Evolutionary conservation across 352 stramenopile genomes (phyloP), one percentile per base, ranked within the genome.

Genomic region (Pythium aquatile): DNA sequence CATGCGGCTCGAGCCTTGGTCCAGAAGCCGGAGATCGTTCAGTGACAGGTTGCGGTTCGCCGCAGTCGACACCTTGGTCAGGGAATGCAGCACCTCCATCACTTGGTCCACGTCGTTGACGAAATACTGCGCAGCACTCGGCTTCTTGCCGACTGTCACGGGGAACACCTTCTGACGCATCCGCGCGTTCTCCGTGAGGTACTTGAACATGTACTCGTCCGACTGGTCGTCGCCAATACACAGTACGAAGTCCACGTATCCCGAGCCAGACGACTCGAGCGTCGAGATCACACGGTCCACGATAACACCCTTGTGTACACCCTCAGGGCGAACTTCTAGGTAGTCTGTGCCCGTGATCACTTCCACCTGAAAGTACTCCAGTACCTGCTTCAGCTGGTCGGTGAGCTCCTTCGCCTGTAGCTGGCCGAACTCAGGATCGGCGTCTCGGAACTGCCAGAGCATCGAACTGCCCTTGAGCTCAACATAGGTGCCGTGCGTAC

Each of bases 401-500:
- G 99, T 96, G 42, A 99, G 75, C 73, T 98, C 97, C 74, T 98
- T 98, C 3, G 97, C 97, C 75, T 99, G 98, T 49, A 99, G 74
- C 65, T 98, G 96, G 10, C 98, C 98, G 73, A 99, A 99, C 64
- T 99, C 98, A 8, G 97, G 96, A 77, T 99, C 98, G 10, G 97
- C 96, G 77, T 99, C 97, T 63, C 97, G 91, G 71, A 98, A 99
- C 75, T 99, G 97, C 97, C 98, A 99, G 44, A 99, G 70, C 58
- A 99, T 75, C 37, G 98, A 98, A 71, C 97, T 99, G 58, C 98
- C 97, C 61, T 99, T 99, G 40, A 98, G 80, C 83, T 99, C 98
- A 37, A 99, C 98, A 73, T 99, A 99, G 49, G 97, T 99, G 61
- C 98, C 98, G 74, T 99, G 97, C 5, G 98, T 99, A 56, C 97